phyloP scores from a whole-genome alignment of 345 rosid species.

The rapeseed (Brassica napus) region Da-Ae NC_063434.1:23528001-23528500 shows the following conservation, averaged over 20 bases:
- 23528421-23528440: constrained; percentile 78
- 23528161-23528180: constrained; percentile 23
- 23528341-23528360: constrained; percentile 73
- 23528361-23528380: constrained; percentile 58
- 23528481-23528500: constrained; percentile 47
- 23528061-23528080: constrained; percentile 53
- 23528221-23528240: constrained; percentile 59
- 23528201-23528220: background rate
- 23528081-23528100: constrained; percentile 63
- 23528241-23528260: constrained; percentile 13
- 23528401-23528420: constrained; percentile 40
- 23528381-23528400: constrained; percentile 4
- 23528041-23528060: constrained; percentile 55
- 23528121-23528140: constrained; percentile 53
- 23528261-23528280: constrained; percentile 53
- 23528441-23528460: constrained; percentile 81
- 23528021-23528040: too few species aligned
- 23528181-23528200: background rate
- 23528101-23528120: constrained; percentile 84
- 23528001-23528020: too few species aligned
- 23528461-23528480: constrained; percentile 51
- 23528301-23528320: constrained; percentile 44
- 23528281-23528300: constrained; percentile 53
- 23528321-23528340: constrained; percentile 67
- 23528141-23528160: constrained; percentile 53